Evolutionary conservation across 164 flowering plant species (phyloP).

Genomic region (Piper betle): DNA sequence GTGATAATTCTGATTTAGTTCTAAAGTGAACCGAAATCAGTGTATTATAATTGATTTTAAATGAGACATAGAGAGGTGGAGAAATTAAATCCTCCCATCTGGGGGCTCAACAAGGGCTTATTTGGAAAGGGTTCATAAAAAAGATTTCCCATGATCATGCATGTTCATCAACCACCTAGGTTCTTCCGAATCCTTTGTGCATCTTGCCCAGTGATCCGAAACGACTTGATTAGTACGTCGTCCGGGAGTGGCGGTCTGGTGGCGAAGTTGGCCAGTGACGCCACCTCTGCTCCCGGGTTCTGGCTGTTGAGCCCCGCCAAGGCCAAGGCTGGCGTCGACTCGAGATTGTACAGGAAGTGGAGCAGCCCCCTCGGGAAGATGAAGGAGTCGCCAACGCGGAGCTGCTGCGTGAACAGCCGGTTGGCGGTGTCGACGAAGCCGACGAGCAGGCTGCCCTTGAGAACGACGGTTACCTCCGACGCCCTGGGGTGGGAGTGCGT

Average conservation of each 20-base stretch:
- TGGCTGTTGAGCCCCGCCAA: constrained; percentile 57
- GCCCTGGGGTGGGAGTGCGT: constrained; percentile 74
- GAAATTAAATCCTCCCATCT: no score
- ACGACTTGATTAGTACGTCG: constrained; percentile 30
- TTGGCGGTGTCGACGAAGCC: constrained; percentile 53
- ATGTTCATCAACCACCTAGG: constrained; percentile 27
- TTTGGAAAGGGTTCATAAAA: no score
- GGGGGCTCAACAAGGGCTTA: no score
- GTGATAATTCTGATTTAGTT: no score
- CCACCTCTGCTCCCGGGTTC: constrained; percentile 41
- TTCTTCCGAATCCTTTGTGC: constrained; percentile 28
- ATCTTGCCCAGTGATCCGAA: constrained; percentile 31
- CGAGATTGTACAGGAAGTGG: constrained; percentile 43
- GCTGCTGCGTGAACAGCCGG: constrained; percentile 21
- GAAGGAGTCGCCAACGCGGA: constrained; percentile 44
- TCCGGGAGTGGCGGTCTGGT: constrained; percentile 29
- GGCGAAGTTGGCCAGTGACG: constrained; percentile 26
- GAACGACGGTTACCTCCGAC: constrained; percentile 41
- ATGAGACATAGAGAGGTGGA: no score
- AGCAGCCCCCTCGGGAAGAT: constrained; percentile 50
- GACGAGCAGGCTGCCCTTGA: constrained; percentile 22
- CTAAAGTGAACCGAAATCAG: no score
- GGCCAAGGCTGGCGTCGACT: constrained; percentile 25
- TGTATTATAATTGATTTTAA: no score
- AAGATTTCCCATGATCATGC: no score